phyloP scores from a whole-genome alignment of 2,329 filamentous ascomycete genomes.

The Apiospora marii region DNA sequence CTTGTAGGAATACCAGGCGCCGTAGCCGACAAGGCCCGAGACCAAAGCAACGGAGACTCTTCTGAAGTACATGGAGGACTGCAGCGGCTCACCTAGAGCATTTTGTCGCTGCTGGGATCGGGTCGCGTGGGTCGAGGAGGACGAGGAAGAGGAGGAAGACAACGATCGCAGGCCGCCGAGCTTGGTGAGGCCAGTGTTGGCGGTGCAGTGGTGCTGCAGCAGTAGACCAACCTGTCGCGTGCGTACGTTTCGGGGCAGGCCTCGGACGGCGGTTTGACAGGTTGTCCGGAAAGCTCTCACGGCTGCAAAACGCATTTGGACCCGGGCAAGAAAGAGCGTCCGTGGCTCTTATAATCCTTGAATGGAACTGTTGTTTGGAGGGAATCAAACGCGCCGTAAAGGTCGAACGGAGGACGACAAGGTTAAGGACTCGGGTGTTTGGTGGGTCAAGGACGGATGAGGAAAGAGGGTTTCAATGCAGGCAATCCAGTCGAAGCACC shows the following conservation, averaged over 20 bases:
- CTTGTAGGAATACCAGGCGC: slow-evolving; percentile 78
- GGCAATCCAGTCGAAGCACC: background rate
- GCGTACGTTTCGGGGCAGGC: slow-evolving; percentile 59
- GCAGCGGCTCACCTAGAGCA: slow-evolving; percentile 58
- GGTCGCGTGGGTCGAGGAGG: slow-evolving; percentile 40
- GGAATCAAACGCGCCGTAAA: background rate
- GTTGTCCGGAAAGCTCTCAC: slow-evolving; percentile 73
- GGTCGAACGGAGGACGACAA: slow-evolving; percentile 2
- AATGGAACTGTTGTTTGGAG: slow-evolving; percentile 18
- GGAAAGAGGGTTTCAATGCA: slow-evolving; percentile 8
- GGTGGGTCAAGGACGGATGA: slow-evolving; percentile 18
- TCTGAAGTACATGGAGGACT: slow-evolving; percentile 79
- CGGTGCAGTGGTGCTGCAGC: slow-evolving; percentile 51
- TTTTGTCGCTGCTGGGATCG: slow-evolving; percentile 42
- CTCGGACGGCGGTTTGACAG: slow-evolving; percentile 69
- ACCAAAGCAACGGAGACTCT: slow-evolving; percentile 72
- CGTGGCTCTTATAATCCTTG: slow-evolving; percentile 15
- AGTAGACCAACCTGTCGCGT: slow-evolving; percentile 32
- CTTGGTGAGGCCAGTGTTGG: slow-evolving; percentile 14
- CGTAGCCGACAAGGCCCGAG: slow-evolving; percentile 76
- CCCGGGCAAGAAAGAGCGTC: slow-evolving; percentile 30
- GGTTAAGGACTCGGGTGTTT: slow-evolving; percentile 5
- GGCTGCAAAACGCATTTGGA: slow-evolving; percentile 77
- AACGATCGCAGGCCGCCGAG: slow-evolving; percentile 28
- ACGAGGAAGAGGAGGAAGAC: slow-evolving; percentile 43